These are phyloP conservation scores for Entomortierella chlamydospora DNA, from an alignment of 192 early-diverging fungal genomes.

Conservation along the genomic window DNA sequence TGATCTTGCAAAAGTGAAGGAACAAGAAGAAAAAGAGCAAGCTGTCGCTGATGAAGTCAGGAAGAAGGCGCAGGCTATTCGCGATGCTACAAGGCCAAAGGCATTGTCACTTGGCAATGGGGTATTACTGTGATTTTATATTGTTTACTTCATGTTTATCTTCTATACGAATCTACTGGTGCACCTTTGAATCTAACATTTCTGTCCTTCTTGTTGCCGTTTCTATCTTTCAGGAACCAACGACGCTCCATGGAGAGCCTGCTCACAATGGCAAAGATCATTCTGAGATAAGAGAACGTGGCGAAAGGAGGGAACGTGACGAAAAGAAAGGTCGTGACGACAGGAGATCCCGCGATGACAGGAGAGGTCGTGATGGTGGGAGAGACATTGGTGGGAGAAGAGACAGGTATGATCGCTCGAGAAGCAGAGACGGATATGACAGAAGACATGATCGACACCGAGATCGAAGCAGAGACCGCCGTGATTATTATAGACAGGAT, in stretches of 20 bases:
- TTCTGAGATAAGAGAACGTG: conserved; percentile 17
- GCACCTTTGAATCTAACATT: not conserved
- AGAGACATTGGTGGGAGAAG: not conserved
- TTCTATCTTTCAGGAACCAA: conserved; percentile 2
- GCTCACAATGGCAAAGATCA: conserved; percentile 4
- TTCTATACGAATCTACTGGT: too few species aligned
- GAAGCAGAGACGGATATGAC: conserved; percentile 27
- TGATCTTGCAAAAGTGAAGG: conserved; percentile 42
- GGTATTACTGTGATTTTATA: conserved; percentile 10
- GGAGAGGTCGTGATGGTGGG: not conserved
- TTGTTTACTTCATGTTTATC: not conserved
- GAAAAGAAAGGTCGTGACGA: conserved; percentile 42
- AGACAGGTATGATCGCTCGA: conserved; percentile 13
- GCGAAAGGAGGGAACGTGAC: conserved; percentile 18
- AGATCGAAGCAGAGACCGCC: conserved; percentile 21
- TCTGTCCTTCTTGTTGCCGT: not conserved
- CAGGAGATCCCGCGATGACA: conserved; percentile 11
- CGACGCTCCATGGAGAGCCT: conserved; percentile 1
- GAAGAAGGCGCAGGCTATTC: conserved; percentile 35
- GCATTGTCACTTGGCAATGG: conserved; percentile 15
- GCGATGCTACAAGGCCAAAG: conserved; percentile 22
- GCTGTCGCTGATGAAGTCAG: conserved; percentile 52
- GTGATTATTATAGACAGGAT: conserved; percentile 11
- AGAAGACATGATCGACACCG: conserved; percentile 21
- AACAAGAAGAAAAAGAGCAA: conserved; percentile 57